These are phyloP conservation scores for Neurospora sp. DNA, from an alignment of 495 filamentous ascomycete species.

Conservation along the genomic window DNA sequence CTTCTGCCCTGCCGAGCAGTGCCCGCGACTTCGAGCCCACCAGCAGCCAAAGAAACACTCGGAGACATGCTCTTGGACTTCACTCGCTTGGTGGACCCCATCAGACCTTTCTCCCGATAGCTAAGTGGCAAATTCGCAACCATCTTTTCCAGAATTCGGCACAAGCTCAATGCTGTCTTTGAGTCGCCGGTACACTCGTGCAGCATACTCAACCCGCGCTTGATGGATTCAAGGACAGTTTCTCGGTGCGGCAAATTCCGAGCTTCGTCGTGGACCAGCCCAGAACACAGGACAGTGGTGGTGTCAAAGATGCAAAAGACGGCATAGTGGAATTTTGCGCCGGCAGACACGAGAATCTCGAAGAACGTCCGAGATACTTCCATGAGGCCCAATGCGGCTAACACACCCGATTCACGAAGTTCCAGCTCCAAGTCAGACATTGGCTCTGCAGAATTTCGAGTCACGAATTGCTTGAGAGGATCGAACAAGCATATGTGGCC, in stretches of 20 bases:
- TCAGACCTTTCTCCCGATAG: slow-evolving; percentile 12
- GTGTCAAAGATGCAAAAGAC: slow-evolving; percentile 46
- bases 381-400: slow-evolving; percentile 32
- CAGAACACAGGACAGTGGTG: slow-evolving; percentile 39
- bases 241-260: slow-evolving; percentile 33
- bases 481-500: slow-evolving; percentile 37
- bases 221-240: slow-evolving; percentile 29
- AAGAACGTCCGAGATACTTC: slow-evolving; percentile 31
- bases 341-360: slow-evolving; percentile 31
- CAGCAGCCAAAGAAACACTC: not conserved
- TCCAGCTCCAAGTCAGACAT: slow-evolving; percentile 17
- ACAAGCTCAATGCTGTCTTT: slow-evolving; percentile 18
- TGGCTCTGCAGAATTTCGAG: slow-evolving; percentile 19
- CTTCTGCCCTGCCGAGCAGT: not conserved
- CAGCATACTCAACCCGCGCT: slow-evolving; percentile 29
- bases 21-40: not conserved
- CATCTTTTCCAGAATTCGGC: slow-evolving; percentile 20
- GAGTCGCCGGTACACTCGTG: slow-evolving; percentile 20
- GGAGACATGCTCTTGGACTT: not conserved
- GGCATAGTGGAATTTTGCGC: slow-evolving; percentile 41
- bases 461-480: slow-evolving; percentile 35
- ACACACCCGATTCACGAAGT: slow-evolving; percentile 28
- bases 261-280: slow-evolving; percentile 38
- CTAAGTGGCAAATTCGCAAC: slow-evolving; percentile 16
- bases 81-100: slow-evolving; percentile 13